Percentiles rank a stretch among this genome's conserved stretches.
These are phyloP conservation scores for Calonectria multiphialidica DNA, from an alignment of 2,329 filamentous ascomycete species.

Conservation along the genomic window DNA sequence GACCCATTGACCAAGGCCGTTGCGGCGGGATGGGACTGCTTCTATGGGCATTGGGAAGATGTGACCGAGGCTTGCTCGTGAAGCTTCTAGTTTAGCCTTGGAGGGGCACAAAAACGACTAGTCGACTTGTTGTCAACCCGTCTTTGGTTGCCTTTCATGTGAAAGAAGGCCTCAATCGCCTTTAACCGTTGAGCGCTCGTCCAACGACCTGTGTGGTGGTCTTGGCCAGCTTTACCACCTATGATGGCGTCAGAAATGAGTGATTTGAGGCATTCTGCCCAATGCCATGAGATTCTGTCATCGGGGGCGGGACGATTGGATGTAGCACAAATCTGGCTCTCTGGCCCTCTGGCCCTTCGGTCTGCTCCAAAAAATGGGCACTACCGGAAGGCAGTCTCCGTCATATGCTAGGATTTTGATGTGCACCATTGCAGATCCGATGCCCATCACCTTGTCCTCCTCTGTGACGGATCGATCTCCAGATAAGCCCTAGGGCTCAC, in stretches of 20 bases:
- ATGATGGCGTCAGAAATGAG: neutral
- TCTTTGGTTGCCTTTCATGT: conserved; percentile 1
- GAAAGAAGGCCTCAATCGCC: conserved; percentile 6
- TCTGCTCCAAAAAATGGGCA: neutral
- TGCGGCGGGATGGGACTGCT: neutral
- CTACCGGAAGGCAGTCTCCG: neutral
- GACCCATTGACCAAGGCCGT: neutral
- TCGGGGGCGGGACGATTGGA: neutral
- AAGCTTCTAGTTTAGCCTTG: conserved; percentile 7
- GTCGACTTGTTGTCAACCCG: neutral
- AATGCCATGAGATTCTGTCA: neutral
- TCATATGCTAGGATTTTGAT: neutral
- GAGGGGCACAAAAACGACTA: neutral
- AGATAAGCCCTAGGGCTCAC: conserved; percentile 18
- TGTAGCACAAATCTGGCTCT: neutral
- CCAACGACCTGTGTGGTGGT: neutral
- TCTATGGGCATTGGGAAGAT: neutral
- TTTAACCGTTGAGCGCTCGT: conserved; percentile 1
- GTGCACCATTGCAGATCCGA: neutral
- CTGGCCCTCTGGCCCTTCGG: neutral
- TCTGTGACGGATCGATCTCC: neutral
- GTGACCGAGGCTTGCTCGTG: neutral
- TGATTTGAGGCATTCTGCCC: neutral
- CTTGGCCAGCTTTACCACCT: neutral
- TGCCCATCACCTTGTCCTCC: neutral